phyloP scores from a whole-genome alignment of 495 filamentous ascomycete genomes.

The Talaromyces liani region DNA sequence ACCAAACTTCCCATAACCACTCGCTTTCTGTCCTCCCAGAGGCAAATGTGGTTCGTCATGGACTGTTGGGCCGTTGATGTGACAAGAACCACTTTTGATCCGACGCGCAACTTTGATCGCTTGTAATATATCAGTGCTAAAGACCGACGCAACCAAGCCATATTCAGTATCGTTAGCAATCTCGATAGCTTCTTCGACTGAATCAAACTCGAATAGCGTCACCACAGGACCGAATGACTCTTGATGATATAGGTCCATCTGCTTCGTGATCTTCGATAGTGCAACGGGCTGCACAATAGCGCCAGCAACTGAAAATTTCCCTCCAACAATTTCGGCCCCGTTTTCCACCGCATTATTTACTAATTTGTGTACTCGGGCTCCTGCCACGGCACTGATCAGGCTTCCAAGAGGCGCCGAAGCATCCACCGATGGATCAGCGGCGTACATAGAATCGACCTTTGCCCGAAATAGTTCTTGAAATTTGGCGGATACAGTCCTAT shows the following conservation, averaged over 20 bases:
- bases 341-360: constrained; percentile 20
- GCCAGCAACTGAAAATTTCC: constrained; percentile 6
- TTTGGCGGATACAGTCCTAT: constrained; percentile 9
- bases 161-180: constrained; percentile 43
- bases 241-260: constrained; percentile 37
- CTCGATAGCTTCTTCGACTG: constrained; percentile 43
- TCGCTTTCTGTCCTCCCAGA: too few species aligned
- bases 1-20: too few species aligned
- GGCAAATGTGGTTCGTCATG: too few species aligned
- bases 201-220: constrained; percentile 42
- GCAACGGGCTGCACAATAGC: constrained; percentile 42
- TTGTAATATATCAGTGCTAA: constrained; percentile 67
- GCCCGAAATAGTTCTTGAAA: too few species aligned
- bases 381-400: too few species aligned
- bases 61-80: constrained; percentile 52
- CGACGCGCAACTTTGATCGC: constrained; percentile 23
- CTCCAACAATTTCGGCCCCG: constrained; percentile 7
- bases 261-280: constrained; percentile 33
- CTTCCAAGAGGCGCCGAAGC: too few species aligned
- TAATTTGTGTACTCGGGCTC: too few species aligned
- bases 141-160: constrained; percentile 68
- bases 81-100: constrained; percentile 58
- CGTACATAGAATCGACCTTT: too few species aligned
- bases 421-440: too few species aligned
- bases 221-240: constrained; percentile 51